Evolutionary conservation across 306 rosid genomes (phyloP).

Genomic region (Begonia fuchsioides): DNA sequence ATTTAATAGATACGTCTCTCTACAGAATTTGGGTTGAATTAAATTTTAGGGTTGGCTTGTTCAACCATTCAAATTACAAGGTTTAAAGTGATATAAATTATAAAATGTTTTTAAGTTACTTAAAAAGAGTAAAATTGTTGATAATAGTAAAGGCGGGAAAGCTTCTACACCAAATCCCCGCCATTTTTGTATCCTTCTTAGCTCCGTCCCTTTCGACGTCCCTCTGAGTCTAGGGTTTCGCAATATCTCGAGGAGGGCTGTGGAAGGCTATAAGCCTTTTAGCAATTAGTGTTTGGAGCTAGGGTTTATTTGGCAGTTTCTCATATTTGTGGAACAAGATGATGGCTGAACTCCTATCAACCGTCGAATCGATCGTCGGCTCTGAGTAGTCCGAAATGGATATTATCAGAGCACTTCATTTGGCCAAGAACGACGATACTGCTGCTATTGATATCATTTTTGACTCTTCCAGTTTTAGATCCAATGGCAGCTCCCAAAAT

Average conservation of each 20-base stretch:
- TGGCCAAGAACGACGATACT: slow-evolving; percentile 80
- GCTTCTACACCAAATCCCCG: neutral
- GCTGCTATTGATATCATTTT: slow-evolving; percentile 83
- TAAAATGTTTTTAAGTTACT: too few species aligned
- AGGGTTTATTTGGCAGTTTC: slow-evolving; percentile 27
- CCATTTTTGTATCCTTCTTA: neutral
- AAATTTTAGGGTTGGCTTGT: too few species aligned
- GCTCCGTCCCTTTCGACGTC: too few species aligned
- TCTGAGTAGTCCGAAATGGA: slow-evolving; percentile 74
- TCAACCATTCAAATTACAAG: too few species aligned
- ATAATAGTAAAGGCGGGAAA: neutral
- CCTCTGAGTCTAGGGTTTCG: neutral
- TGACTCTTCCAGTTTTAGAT: slow-evolving; percentile 33
- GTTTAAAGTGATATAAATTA: too few species aligned
- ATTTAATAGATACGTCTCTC: too few species aligned
- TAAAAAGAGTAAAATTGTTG: too few species aligned
- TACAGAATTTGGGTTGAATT: too few species aligned
- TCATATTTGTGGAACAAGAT: slow-evolving; percentile 61
- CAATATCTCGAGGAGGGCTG: neutral
- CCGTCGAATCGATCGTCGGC: slow-evolving; percentile 67
- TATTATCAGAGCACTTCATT: slow-evolving; percentile 71
- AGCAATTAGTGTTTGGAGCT: slow-evolving; percentile 8
- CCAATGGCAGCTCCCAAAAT: slow-evolving; percentile 11
- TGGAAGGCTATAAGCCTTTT: neutral
- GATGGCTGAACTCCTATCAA: slow-evolving; percentile 46